Base-by-base conservation (phyloP, 1,139 yeast species). In the Yamadazyma taylorii region DNA sequence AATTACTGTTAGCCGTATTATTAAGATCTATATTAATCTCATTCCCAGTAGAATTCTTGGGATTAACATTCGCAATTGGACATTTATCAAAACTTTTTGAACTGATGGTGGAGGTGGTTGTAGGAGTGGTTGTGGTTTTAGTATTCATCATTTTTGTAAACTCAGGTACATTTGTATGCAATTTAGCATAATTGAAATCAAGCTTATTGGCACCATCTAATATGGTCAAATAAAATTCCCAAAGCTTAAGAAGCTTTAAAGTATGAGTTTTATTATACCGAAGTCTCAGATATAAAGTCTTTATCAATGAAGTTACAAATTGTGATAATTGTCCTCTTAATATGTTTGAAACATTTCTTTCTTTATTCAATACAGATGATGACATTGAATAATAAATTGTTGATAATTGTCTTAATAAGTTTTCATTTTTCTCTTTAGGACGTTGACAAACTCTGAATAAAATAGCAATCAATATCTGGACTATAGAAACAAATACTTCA, bases 211-310 rank as follows among this genome's bases (percentile, higher is more conserved):
- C 52, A 37, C 60, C 60, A 23, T 60, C 58, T 16, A 67, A 55
- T 38, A 69, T 61, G 1, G 71, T 66, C 39, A 62, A 45, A 49
- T 69, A 69, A 36, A 69, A 69, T 32, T 58, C 61, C 77, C 77
- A 71, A 36, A 68, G 55, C 42, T 67, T 66, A 8, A 59, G 46
- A 8, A 66, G 46, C 37, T 64, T 61, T n/a, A 32, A 37, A 2
- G 59, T 46, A 37, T 56, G 56, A 3, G 48, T 58, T 30, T 56
- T 56, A 30, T 54, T 56, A 10, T 15, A 37, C 2, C 47, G 43
- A 4, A 53, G 51, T 16, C 60, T 45, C 7, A 43, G 37, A 5
- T 41, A 38, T 9, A 66, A 52, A 1, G 58, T 48, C 2, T 47
- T 31, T 14, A 42, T 33, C 1, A 41, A 34, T 9, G 35, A 17